phyloP scores from a whole-genome alignment of 1,284 basidiomycete species.

The Rhizopogon hawkerae region DNA sequence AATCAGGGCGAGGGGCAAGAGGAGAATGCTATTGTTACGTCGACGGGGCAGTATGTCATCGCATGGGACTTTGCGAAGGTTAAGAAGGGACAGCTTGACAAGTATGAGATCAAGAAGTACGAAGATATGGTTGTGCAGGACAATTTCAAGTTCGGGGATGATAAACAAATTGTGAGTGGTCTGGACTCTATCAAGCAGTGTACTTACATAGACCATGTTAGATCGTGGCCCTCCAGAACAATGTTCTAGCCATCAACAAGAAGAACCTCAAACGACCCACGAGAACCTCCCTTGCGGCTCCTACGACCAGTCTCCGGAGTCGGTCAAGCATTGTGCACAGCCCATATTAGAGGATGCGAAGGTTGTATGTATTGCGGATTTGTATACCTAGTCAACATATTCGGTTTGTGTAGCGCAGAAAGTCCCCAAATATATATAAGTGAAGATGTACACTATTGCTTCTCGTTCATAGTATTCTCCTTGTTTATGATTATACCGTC shows the following conservation, averaged over 20 bases:
- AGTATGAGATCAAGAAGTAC: constrained; percentile 96
- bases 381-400: constrained; percentile 4
- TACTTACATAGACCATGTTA: constrained; percentile 23
- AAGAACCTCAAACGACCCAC: constrained; percentile 82
- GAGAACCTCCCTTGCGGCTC: constrained; percentile 64
- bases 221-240: constrained; percentile 92
- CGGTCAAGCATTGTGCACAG: constrained; percentile 61
- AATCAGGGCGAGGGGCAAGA: constrained; percentile 81
- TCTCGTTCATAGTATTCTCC: not conserved
- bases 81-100: constrained; percentile 84
- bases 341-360: constrained; percentile 42
- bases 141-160: constrained; percentile 92
- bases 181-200: not conserved
- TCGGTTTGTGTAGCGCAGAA: constrained; percentile 2
- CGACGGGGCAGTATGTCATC: constrained; percentile 90
- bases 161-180: constrained; percentile 82
- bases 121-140: constrained; percentile 93
- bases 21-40: constrained; percentile 95
- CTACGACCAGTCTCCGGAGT: constrained; percentile 36
- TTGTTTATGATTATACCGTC: not conserved
- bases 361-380: constrained; percentile 5
- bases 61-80: constrained; percentile 96
- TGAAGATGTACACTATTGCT: constrained; percentile 22
- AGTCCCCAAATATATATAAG: constrained; percentile 14
- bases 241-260: constrained; percentile 93